Conservation (phyloP, 805 yeast genomes). For the Candida wancherniae region DNA sequence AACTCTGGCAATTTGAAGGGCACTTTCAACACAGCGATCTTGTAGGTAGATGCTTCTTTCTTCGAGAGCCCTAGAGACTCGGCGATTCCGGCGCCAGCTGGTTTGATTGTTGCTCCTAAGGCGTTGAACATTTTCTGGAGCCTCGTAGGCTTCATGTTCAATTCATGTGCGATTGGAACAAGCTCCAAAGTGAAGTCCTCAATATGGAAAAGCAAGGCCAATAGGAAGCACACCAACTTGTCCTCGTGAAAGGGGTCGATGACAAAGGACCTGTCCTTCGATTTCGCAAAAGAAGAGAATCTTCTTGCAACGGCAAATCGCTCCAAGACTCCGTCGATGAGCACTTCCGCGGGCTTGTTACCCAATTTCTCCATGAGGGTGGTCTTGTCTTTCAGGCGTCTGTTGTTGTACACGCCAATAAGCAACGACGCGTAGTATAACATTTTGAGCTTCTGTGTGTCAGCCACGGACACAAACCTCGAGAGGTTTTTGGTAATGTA, state of each 20-base stretch:
- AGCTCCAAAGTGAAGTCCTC: slow-evolving; percentile 72
- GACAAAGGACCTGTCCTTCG: slow-evolving; percentile 70
- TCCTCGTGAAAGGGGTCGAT: slow-evolving; percentile 89
- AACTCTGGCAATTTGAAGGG: slow-evolving; percentile 88
- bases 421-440: slow-evolving; percentile 77
- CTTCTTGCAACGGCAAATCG: slow-evolving; percentile 61
- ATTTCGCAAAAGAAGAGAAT: slow-evolving; percentile 52
- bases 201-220: slow-evolving; percentile 69
- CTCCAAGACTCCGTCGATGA: slow-evolving; percentile 67
- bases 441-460: slow-evolving; percentile 57
- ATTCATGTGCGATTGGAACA: slow-evolving; percentile 78
- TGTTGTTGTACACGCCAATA: slow-evolving; percentile 72
- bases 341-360: slow-evolving; percentile 64
- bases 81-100: slow-evolving; percentile 68
- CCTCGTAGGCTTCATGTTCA: slow-evolving; percentile 73
- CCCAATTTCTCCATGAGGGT: slow-evolving; percentile 53
- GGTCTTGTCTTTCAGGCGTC: slow-evolving; percentile 57
- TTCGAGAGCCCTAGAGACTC: slow-evolving; percentile 67
- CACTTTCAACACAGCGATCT: slow-evolving; percentile 77
- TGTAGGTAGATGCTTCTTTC: slow-evolving; percentile 56
- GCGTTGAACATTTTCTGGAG: slow-evolving; percentile 66
- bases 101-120: slow-evolving; percentile 75
- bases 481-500: slow-evolving; percentile 49
- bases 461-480: slow-evolving; percentile 34
- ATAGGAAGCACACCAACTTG: slow-evolving; percentile 72